A percentile compares a stretch with the other conserved stretches of the same genome.
phyloP scores from a whole-genome alignment of 176 grass and related monocot genomes.

The Musa beccarii region DNA sequence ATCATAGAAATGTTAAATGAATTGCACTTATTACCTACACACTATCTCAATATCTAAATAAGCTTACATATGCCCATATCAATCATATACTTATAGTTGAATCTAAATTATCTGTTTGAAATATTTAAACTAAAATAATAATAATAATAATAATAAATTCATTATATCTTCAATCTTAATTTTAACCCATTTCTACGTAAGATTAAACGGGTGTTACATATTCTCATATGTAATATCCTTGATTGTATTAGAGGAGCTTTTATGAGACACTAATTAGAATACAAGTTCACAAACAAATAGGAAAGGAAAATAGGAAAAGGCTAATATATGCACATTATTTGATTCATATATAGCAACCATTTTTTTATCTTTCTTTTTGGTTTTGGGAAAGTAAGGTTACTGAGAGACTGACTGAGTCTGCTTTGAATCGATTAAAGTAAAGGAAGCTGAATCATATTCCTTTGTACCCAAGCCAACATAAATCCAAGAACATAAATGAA shows the following conservation, averaged over 20 bases:
- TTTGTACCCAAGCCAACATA: conserved; percentile 12
- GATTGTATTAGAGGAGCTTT: too few species aligned
- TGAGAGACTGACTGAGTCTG: neutral
- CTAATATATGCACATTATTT: too few species aligned
- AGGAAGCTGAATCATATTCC: conserved; percentile 11
- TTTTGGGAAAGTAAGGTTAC: conserved; percentile 2
- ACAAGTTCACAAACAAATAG: too few species aligned
- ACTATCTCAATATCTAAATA: neutral
- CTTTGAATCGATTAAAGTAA: conserved; percentile 19
- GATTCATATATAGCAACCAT: neutral
- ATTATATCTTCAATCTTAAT: neutral
- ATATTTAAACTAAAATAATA: neutral
- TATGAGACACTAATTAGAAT: too few species aligned
- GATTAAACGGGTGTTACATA: too few species aligned
- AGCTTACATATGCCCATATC: neutral
- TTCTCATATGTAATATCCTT: too few species aligned
- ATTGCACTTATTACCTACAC: too few species aligned
- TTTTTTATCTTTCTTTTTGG: neutral
- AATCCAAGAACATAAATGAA: too few species aligned
- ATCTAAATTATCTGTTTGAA: neutral
- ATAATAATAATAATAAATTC: neutral
- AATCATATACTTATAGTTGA: neutral
- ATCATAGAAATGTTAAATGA: too few species aligned
- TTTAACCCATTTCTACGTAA: too few species aligned
- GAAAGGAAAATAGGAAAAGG: too few species aligned